Evolutionary conservation across 305 asterid genomes (phyloP).

Genomic region (Fraxinus greggii): DNA sequence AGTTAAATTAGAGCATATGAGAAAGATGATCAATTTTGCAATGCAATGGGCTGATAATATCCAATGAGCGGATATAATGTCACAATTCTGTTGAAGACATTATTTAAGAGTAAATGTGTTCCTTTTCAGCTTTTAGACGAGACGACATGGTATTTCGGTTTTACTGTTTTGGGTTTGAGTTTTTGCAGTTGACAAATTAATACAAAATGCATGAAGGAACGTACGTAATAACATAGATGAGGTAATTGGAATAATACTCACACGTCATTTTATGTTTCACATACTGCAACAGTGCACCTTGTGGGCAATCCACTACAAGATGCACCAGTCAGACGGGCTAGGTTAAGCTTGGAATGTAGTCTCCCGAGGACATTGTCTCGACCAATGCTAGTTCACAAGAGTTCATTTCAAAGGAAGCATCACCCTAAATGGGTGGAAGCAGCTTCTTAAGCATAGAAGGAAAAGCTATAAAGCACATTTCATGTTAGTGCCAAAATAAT

Average conservation of each 20-base stretch:
- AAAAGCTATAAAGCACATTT: not conserved
- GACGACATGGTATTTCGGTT: not conserved
- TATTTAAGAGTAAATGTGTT: not conserved
- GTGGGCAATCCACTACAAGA: not conserved
- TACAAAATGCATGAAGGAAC: not conserved
- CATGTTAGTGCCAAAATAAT: not conserved
- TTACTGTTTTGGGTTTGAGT: not conserved
- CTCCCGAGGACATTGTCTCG: not conserved
- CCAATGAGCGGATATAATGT: not conserved
- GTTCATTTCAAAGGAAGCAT: no score
- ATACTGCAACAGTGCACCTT: not conserved
- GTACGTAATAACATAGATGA: not conserved
- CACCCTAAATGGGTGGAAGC: not conserved
- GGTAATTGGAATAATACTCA: not conserved
- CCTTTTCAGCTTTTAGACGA: not conserved
- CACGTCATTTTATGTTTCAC: not conserved
- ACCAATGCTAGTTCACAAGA: no score
- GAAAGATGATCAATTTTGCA: not conserved
- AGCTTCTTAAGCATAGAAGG: not conserved
- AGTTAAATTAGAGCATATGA: not conserved
- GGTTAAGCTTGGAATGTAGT: not conserved
- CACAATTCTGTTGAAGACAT: not conserved
- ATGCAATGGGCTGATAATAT: not conserved
- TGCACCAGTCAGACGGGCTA: not conserved
- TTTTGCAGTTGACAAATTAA: not conserved